Base-by-base conservation (phyloP, 495 filamentous ascomycete species). In the Aspergillus leporis region DNA sequence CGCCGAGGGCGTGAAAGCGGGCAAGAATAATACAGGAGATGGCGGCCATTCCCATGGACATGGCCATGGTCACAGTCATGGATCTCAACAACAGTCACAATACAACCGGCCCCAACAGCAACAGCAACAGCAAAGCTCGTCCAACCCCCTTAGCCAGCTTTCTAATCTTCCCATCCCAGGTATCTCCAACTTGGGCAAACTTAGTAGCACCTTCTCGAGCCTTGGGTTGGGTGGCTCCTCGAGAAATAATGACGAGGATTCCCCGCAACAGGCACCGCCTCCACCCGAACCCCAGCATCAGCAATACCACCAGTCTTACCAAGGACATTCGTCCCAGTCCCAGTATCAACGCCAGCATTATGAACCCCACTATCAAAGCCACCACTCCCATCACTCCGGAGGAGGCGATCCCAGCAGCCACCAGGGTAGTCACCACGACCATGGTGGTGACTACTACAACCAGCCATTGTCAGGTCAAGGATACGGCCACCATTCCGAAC, bases 1-100 rank as follows among this genome's bases (percentile, higher is more conserved):
- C 30, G 88, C 91, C 4, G 86, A 92, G 21, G 89, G 90, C n/a
- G 93, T 98, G 46, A 83, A 82, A 53, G 75, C 79, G 2, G 91
- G 92, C 47, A 84, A 83, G 65, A 98, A 98, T 63, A 92, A 95
- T 55, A 65, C 65, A 18, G 74, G 74, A 19, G 40, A 57, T 19
- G 66, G 68, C 52, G 72, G 66, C 13, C 75, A 78, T 25, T 71
- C 76, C 36, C 61, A 67, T 48, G 56, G 58, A 30, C 51, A 55
- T 34, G 31, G 41, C 14, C 46, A 61, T 30, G 51, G 65, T 12
- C 63, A 64, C 21, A 14, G 52, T 31, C 57, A 64, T 18, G 64
- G 61, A 9, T 12, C 61, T 66, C 13, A 56, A 52, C 22, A 60
- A 68, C 13, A 40, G 40, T 21, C 34, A 31, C 53, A 52, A 34